A percentile compares a stretch with the other conserved stretches of the same genome.
phyloP scores from a whole-genome alignment of 495 filamentous ascomycete species.

The Amniculicola lignicola region DNA sequence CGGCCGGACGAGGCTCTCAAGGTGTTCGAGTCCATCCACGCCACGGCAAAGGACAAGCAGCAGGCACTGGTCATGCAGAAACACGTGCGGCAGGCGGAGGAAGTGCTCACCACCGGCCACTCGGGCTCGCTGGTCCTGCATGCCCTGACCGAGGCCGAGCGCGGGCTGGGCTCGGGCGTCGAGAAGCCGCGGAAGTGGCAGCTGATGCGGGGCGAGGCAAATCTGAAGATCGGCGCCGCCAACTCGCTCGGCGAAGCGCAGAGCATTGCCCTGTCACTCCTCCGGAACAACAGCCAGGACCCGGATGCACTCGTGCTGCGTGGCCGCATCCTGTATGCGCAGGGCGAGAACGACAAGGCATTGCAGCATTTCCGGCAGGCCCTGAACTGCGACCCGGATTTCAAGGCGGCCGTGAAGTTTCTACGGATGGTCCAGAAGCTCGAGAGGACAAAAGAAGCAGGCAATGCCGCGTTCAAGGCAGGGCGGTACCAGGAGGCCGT shows the following conservation, averaged over 20 bases:
- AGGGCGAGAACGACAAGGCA: conserved; percentile 93
- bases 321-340: conserved; percentile 80
- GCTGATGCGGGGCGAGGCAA: conserved; percentile 88
- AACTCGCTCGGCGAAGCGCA: conserved; percentile 89
- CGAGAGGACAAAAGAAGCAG: conserved; percentile 90
- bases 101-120: conserved; percentile 66
- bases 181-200: conserved; percentile 86
- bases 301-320: conserved; percentile 90
- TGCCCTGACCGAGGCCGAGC: conserved; percentile 85
- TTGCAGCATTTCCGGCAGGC: conserved; percentile 90
- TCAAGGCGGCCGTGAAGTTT: conserved; percentile 76
- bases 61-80: conserved; percentile 77
- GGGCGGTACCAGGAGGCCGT: conserved; percentile 74
- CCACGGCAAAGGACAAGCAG: conserved; percentile 76
- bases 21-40: conserved; percentile 69
- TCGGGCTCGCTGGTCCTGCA: conserved; percentile 86
- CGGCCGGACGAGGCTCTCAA: conserved; percentile 80
- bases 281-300: conserved; percentile 83
- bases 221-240: conserved; percentile 84
- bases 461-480: conserved; percentile 84
- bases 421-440: conserved; percentile 83
- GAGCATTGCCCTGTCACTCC: conserved; percentile 80
- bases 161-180: conserved; percentile 67
- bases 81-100: conserved; percentile 76
- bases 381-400: conserved; percentile 86